These are phyloP conservation scores for Coffea humblotiana DNA, from an alignment of 305 asterid genomes.

Conservation along the genomic window DNA sequence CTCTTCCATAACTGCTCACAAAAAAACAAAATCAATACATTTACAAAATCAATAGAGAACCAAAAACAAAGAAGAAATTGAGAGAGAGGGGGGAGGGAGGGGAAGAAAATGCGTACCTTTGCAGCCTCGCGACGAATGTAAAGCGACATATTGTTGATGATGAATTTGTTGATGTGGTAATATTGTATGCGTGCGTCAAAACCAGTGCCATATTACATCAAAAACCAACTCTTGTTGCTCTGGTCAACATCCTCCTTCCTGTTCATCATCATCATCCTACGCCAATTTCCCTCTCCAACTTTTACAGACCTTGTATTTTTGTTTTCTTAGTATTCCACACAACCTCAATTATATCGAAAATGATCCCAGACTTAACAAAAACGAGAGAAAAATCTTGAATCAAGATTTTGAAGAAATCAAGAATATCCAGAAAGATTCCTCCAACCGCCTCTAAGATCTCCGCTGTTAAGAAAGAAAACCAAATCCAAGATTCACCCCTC, in stretches of 20 bases:
- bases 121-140: constrained; percentile 99
- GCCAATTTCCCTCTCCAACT: not conserved
- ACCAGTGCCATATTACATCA: constrained; percentile 64
- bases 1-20: constrained; percentile 50
- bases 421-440: constrained; percentile 4
- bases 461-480: constrained; percentile 1
- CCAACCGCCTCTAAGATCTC: constrained; percentile 10
- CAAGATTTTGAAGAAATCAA: not conserved
- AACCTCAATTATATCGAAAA: not conserved
- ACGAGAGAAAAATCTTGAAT: not conserved
- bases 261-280: constrained; percentile 14
- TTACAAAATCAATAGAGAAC: constrained; percentile 16
- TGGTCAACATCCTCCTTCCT: constrained; percentile 38
- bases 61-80: not conserved
- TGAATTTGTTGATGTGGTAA: constrained; percentile 11
- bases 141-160: constrained; percentile 57
- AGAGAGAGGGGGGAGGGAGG: not conserved
- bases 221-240: constrained; percentile 31
- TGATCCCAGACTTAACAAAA: not conserved
- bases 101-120: constrained; percentile 53
- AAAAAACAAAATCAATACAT: constrained; percentile 12
- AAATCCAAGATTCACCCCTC: constrained; percentile 9
- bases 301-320: not conserved
- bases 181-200: constrained; percentile 34
- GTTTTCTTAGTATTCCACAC: not conserved